Evolutionary conservation across 441 rosid species (phyloP), one percentile per base, ranked within the genome.

Genomic region (Geranium incanum): DNA sequence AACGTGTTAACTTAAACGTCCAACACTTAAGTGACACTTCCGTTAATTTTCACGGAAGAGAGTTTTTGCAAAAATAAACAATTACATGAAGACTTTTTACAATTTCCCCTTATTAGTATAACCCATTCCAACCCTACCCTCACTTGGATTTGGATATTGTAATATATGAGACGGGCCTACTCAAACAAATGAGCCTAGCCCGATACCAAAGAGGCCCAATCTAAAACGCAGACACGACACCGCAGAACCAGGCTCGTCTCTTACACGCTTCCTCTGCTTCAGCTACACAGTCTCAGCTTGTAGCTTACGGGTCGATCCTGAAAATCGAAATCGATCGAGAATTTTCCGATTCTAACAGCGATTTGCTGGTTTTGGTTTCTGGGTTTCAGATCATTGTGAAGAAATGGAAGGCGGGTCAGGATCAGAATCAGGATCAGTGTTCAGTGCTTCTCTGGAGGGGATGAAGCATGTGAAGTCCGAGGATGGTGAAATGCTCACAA

Each of bases 371-470:
- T 50, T 55, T 55, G 62, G 62, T 55, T 55, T 15, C 1, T 55
- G 18, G 62, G 62, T 55, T 55, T 55, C 62, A n/a, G 62, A 55
- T n/a, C 62, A 55, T 15, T 55, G 62, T 55, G 62, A n/a, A 50
- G 18, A n/a, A n/a, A 16, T n/a, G 62, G 62, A 55, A 55, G 21
- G 62, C 1, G 21, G 18, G 62, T 55, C 62, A 55, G 62, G 62
- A 15, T 55, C 62, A 13, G 52, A 83, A 77, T 45, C 52, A 45
- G 97, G 94, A 81, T 86, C 94, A 0, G 85, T 87, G 73, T 94
- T 94, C 73, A 81, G 90, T 68, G 94, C 97, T 50, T 89, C 92
- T 12, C 67, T 94, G 75, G 94, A 92, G 80, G 93, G 88, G 76
- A 88, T 94, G 95, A 86, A 90, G 82, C 87, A 87, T 62, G 89